These are phyloP conservation scores for Lonicera japonica DNA, from an alignment of 129 eudicot genomes.

Conservation along the genomic window DNA sequence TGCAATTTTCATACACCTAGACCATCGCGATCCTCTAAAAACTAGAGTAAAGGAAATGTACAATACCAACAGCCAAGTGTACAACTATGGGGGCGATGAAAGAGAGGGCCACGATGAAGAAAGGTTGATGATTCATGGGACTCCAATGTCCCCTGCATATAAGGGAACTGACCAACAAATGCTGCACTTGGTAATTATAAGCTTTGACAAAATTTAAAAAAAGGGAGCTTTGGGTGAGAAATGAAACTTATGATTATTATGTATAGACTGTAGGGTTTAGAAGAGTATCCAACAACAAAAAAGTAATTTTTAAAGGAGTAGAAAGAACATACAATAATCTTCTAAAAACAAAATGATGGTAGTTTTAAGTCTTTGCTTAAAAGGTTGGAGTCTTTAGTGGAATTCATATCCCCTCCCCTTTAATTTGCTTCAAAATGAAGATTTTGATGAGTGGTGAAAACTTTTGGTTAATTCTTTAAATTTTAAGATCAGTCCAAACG, in stretches of 20 bases:
- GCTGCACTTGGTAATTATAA: constrained; percentile 42
- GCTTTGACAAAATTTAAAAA: constrained; percentile 28
- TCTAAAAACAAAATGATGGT: constrained; percentile 47
- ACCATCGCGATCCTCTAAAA: not conserved
- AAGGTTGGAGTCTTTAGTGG: constrained; percentile 26
- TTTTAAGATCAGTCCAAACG: too few species aligned
- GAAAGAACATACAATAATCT: constrained; percentile 16
- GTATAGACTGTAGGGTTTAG: constrained; percentile 22
- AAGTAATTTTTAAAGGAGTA: constrained; percentile 6
- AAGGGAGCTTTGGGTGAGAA: constrained; percentile 10
- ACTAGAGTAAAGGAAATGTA: not conserved
- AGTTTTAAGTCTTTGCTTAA: constrained; percentile 33
- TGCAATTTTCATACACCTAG: too few species aligned
- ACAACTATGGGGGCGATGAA: constrained; percentile 9
- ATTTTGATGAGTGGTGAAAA: constrained; percentile 12
- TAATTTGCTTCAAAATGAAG: constrained; percentile 18
- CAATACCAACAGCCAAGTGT: constrained; percentile 3
- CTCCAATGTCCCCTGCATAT: constrained; percentile 12
- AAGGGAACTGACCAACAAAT: constrained; percentile 31
- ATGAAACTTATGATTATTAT: constrained; percentile 32
- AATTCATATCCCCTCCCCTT: not conserved
- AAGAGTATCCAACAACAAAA: constrained; percentile 38
- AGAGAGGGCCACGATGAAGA: constrained; percentile 14
- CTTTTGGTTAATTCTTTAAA: too few species aligned
- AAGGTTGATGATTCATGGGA: constrained; percentile 19